Percentiles rank a stretch among this genome's conserved stretches.
Evolutionary conservation across 768 basidiomycete genomes (phyloP).

Genomic region (Tremella yokohamensis): DNA sequence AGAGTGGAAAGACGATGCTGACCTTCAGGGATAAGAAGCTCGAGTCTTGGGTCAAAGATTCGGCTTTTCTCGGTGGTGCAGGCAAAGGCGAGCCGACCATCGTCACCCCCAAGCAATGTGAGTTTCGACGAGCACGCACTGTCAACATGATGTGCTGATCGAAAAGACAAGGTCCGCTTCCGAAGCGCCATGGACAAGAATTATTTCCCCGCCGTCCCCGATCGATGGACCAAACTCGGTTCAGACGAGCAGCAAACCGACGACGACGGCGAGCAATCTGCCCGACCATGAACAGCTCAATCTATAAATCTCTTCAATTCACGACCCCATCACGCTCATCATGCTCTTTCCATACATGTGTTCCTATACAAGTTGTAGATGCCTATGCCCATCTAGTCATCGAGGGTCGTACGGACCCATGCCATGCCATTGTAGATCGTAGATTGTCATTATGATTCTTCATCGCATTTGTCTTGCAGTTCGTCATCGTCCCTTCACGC

Average conservation of each 20-base stretch:
- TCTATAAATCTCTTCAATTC: too few relatives aligned
- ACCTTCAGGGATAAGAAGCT: constrained; percentile 88
- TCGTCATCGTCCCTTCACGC: neutral
- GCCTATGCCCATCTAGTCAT: too few relatives aligned
- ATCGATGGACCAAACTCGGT: constrained; percentile 46
- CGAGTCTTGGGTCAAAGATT: constrained; percentile 97
- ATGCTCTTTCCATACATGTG: too few relatives aligned
- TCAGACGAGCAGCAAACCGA: constrained; percentile 32
- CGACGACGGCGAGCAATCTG: constrained; percentile 18
- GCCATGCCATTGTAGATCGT: too few relatives aligned
- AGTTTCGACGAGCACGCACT: too few relatives aligned
- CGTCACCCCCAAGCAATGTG: constrained; percentile 91
- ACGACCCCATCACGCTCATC: too few relatives aligned
- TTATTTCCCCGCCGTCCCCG: constrained; percentile 51
- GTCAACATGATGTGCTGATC: constrained; percentile 6
- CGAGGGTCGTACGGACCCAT: too few relatives aligned
- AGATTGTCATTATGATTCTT: too few relatives aligned
- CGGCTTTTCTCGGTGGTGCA: constrained; percentile 74
- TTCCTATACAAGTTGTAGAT: too few relatives aligned
- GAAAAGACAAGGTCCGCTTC: constrained; percentile 47
- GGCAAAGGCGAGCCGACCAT: constrained; percentile 91
- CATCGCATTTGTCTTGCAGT: too few relatives aligned
- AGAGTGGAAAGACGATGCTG: neutral
- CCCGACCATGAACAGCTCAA: constrained; percentile 8
- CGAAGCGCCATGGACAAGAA: constrained; percentile 47